Conservation (phyloP, 2,329 filamentous ascomycete species). For the Myriosclerotinia scirpicola region DNA sequence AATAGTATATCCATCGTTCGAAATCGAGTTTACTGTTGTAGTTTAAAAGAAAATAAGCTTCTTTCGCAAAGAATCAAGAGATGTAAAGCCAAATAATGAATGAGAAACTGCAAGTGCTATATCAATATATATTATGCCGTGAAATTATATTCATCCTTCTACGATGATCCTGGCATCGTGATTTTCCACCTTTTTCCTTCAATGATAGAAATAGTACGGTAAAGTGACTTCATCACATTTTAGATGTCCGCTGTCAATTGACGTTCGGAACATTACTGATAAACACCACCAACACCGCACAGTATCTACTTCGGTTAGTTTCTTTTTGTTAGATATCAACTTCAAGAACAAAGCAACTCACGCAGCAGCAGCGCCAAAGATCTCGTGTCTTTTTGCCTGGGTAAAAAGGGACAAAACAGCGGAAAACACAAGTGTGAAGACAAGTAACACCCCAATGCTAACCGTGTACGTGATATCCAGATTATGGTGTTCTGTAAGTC, state of each 20-base stretch:
- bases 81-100: too few relatives aligned
- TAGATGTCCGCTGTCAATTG: background rate
- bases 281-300: conserved; percentile 34
- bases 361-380: conserved; percentile 36
- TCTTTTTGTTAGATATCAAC: background rate
- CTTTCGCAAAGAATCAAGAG: background rate
- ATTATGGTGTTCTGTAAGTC: conserved; percentile 14
- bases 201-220: too few relatives aligned
- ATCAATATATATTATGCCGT: background rate
- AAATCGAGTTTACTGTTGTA: background rate
- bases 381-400: conserved; percentile 34
- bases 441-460: conserved; percentile 30
- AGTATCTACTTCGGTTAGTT: conserved; percentile 25
- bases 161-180: background rate
- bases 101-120: too few relatives aligned
- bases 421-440: conserved; percentile 33
- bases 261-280: conserved; percentile 26
- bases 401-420: conserved; percentile 31
- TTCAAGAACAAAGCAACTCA: conserved; percentile 23
- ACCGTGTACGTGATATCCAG: conserved; percentile 23
- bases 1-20: background rate
- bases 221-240: too few relatives aligned
- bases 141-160: background rate
- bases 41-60: background rate
- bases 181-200: too few relatives aligned